Base-by-base conservation (phyloP, 2,329 filamentous ascomycete genomes). In the Aspergillus hiratsukae region DNA sequence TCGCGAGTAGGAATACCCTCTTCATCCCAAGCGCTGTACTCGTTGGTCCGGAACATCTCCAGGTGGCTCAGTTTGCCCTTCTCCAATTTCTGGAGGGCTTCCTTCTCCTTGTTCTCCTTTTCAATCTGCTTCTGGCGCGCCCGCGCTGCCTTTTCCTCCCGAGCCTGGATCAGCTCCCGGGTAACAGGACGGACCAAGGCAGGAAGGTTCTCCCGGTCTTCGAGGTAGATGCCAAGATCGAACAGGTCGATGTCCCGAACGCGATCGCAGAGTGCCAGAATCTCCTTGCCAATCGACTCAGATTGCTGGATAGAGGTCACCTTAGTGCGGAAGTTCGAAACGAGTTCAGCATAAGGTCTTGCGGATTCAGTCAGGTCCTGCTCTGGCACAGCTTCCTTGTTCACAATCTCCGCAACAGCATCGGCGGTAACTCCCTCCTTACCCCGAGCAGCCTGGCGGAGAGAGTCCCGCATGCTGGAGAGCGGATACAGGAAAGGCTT, bases 191-290 rank as follows among this genome's bases (percentile, higher is more conserved):
- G 82, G 59, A 96, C 87, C 31, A 96, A 81, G 0, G 91, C 90
- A 0, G 84, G 87, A 69, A 82, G 83, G 60, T 75, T 76, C 25
- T 84, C 81, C 51, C 90, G 84, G 67, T 97, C 92, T 69, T 97
- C 92, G 1, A 97, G 85, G 68, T 95, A 95, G 56, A 97, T 88
- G 40, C 88, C 90, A 0, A 95, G 78, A 56, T 92, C 86, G 66
- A 89, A 92, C 10, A 97, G 83, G 55, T 92, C 86, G 9, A 85
- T 81, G 70, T 97, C 90, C 52, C 92, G 88, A 46, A 97, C 84
- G 19, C 83, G 81, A 69, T 96, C 93, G 62, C 88, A 94, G 49
- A 96, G 82, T 0, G 80, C 74, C 1, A 97, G 83, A 40, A 94
- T 85, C 3, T 88, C 83, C 69, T 91, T 90, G 58, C 88, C 85